Percentiles rank a stretch among this genome's conserved stretches.
These are phyloP conservation scores for Aspergillus quadrilineatus DNA, from an alignment of 2,329 filamentous ascomycete species.

Conservation along the genomic window DNA sequence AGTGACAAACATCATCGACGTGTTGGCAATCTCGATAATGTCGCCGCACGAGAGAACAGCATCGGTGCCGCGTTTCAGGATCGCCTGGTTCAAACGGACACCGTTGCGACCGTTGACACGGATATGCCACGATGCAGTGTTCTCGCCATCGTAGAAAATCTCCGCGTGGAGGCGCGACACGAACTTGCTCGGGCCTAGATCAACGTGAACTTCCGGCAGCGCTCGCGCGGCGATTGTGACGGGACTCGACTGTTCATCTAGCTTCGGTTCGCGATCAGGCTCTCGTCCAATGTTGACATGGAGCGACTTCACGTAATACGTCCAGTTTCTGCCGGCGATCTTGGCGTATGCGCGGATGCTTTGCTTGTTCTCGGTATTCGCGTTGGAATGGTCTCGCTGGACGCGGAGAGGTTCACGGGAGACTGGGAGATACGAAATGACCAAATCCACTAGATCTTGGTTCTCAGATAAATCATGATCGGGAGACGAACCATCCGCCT, in stretches of 20 bases:
- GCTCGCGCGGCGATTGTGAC: slow-evolving; percentile 45
- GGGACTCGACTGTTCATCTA: slow-evolving; percentile 49
- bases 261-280: slow-evolving; percentile 45
- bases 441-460: slow-evolving; percentile 48
- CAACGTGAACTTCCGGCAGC: slow-evolving; percentile 69
- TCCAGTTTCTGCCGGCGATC: slow-evolving; percentile 53
- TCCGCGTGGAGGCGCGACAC: slow-evolving; percentile 75
- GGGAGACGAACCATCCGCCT: slow-evolving; percentile 42
- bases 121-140: slow-evolving; percentile 70
- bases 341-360: slow-evolving; percentile 53
- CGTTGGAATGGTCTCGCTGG: slow-evolving; percentile 46
- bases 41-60: slow-evolving; percentile 76
- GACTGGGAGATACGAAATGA: slow-evolving; percentile 48
- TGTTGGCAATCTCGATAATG: slow-evolving; percentile 85
- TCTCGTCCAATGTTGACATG: slow-evolving; percentile 52
- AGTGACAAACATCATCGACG: slow-evolving; percentile 99
- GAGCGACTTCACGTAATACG: slow-evolving; percentile 52
- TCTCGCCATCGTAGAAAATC: slow-evolving; percentile 70
- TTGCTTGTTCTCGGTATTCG: slow-evolving; percentile 45
- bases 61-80: slow-evolving; percentile 65
- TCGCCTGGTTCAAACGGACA: slow-evolving; percentile 74
- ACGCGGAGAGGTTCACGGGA: slow-evolving; percentile 47
- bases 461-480: slow-evolving; percentile 44
- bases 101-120: slow-evolving; percentile 89
- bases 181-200: slow-evolving; percentile 80